Base-by-base conservation (phyloP, 2,329 filamentous ascomycete genomes). In the Zymoseptoria pseudotritici region DNA sequence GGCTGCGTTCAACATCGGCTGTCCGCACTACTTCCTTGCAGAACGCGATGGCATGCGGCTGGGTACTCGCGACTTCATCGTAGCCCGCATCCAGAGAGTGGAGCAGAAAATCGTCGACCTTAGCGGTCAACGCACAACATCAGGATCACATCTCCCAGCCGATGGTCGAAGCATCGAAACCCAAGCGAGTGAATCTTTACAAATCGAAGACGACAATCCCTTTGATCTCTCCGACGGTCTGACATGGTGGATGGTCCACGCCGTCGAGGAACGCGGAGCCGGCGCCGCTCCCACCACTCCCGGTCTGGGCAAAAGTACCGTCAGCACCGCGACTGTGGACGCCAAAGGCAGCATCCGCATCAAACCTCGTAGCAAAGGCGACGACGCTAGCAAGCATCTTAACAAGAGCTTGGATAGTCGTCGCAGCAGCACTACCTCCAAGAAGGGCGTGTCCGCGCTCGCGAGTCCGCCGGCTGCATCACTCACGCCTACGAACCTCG, bases 1-100 rank as follows among this genome's bases (percentile, higher is more conserved):
- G 94, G 94, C 94, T 4, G 94, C 94, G 0, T 99, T 99, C 82
- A 99, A 99, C 69, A 90, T 99, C 31, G 93, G 92, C 1, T 96
- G 93, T 61, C 94, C 94, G 8, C 94, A 99, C 73, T 97, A 94
- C 77, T 99, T 99, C 77, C 81, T 99, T 2, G 89, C 91, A 42
- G 94, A 99, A 74, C 89, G 95, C 72, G 93, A 97, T 68, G 83
- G 82, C 1, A 95, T 99, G 75, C 87, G 90, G 62, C 79, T 99
- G 5, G 85, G 87, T 29, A 87, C 86, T 54, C 84, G 93, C 42
- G 94, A 99, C 72, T 99, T 94, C 91, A 85, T 99, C n/a, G 87
- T 99, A 7, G 94, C 94, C 8, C 87, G 94, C 17, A 97, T 99
- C 60, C 86, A 86, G 11, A 91, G 90, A 65, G 86, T 97, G 21